Evolutionary conservation across 1,139 yeast genomes (phyloP).

Genomic region (Debaryomycetaceae sp.): DNA sequence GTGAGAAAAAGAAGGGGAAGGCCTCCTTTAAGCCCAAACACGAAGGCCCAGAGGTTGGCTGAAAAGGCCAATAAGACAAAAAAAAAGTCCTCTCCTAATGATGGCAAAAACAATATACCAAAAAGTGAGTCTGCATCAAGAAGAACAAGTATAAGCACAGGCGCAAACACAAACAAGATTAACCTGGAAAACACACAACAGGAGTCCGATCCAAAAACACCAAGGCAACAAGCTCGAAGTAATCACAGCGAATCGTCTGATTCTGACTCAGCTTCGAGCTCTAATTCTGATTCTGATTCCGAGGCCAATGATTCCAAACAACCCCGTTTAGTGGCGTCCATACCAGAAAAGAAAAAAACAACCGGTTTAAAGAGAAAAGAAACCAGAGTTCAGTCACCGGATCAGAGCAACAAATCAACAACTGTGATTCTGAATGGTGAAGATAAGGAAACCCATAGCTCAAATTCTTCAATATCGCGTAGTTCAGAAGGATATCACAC

Average conservation of each 20-base stretch:
- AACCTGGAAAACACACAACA: too few species aligned
- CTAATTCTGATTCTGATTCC: constrained; percentile 10
- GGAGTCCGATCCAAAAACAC: not conserved
- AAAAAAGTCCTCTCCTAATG: not conserved
- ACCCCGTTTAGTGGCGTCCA: constrained; percentile 15
- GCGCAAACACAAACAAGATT: too few species aligned
- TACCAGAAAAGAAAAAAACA: constrained; percentile 10
- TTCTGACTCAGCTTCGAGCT: constrained; percentile 6
- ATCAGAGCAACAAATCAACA: not conserved
- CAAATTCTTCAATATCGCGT: constrained; percentile 4
- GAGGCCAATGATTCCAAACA: constrained; percentile 8
- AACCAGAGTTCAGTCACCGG: not conserved
- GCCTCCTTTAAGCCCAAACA: not conserved
- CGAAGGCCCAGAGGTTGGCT: not conserved
- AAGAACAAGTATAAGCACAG: not conserved
- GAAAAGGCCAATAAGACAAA: not conserved
- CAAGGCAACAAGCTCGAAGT: not conserved
- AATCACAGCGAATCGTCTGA: not conserved
- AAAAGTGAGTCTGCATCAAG: not conserved
- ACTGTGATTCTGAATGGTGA: not conserved
- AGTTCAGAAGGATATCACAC: constrained; percentile 7
- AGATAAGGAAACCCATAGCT: not conserved
- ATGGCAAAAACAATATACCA: not conserved
- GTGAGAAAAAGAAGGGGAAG: not conserved
- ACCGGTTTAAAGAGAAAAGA: not conserved